Evolutionary conservation across 2,329 filamentous ascomycete species (phyloP), one percentile per base, ranked within the genome.

Genomic region (Massarina eburnea): DNA sequence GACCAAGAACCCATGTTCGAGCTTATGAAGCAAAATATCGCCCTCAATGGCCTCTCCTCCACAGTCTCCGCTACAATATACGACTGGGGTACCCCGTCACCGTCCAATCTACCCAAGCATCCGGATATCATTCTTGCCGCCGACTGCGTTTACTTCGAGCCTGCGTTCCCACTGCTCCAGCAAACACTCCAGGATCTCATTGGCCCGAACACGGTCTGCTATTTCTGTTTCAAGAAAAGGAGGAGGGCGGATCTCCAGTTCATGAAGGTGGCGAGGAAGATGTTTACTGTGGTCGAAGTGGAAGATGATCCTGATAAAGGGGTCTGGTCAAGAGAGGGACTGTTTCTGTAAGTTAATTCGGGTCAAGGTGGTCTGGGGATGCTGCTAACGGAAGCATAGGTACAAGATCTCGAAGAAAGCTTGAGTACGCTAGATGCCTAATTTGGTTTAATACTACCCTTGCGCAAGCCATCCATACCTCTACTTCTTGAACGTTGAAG

Each of bases 131-230:
- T 99, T 45, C 80, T 97, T n/a, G 94, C 94, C 3, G 92, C 91
- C 32, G 94, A 97, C 70, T 97, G 92, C 72, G 91, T 96, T 39
- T 99, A 97, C 75, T 95, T 95, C 69, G 94, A 97, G 71, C 91
- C 92, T 2, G 89, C 94, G 1, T 97, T 97, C 64, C 91, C 92
- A 22, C 77, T 96, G 26, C 79, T 99, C 37, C 80, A 94, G 63
- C 75, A 83, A 52, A 97, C 92, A 5, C 74, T 97, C 54, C 76
- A 81, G 48, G 83, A 88, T 52, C 76, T 96, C 38, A 77, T 96
- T 54, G 80, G 81, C 14, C 79, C 78, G 3, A 66, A 77, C 8
- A 82, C 82, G 0, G 70, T 91, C 34, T 91, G 86, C 68, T 86
- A 86, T 18, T 97, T 99, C 73, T 96, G 92, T 75, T 96, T 95